These are phyloP conservation scores for Centrapalus pauciflorus DNA, from an alignment of 129 eudicot genomes.

Conservation along the genomic window DNA sequence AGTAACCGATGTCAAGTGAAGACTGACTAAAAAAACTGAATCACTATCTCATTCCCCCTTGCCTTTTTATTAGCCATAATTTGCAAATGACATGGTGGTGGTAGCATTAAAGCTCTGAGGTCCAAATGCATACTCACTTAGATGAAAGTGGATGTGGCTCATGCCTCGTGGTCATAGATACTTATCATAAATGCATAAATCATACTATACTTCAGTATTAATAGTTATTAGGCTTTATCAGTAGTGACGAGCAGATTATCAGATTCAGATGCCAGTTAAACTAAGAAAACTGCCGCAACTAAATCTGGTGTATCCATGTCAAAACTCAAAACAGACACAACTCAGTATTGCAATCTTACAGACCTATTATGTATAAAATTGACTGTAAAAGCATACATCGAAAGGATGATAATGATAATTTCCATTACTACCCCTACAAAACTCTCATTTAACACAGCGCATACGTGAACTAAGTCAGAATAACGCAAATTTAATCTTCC, in stretches of 20 bases:
- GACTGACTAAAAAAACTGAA: not conserved
- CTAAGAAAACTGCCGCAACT: not conserved
- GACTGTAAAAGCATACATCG: not conserved
- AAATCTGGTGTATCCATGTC: not conserved
- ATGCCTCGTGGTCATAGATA: not conserved
- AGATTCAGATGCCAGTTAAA: not conserved
- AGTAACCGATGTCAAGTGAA: not conserved
- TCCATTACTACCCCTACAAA: not conserved
- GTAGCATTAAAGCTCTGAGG: not conserved
- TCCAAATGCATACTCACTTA: constrained; percentile 2
- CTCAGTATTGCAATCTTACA: not conserved
- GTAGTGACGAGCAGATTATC: not conserved
- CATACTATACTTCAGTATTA: not conserved
- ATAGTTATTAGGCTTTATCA: not conserved
- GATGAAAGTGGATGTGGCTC: not conserved
- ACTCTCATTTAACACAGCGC: not conserved
- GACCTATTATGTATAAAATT: not conserved
- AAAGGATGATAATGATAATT: not conserved
- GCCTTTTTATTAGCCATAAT: not conserved
- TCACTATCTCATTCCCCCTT: not conserved
- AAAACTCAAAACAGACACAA: not conserved
- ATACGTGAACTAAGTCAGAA: not conserved
- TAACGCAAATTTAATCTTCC: not conserved
- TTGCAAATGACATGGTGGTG: not conserved
- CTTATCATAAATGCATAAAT: not conserved